Evolutionary conservation across 345 rosid genomes (phyloP).

Genomic region (Cardiospermum halicacabum): DNA sequence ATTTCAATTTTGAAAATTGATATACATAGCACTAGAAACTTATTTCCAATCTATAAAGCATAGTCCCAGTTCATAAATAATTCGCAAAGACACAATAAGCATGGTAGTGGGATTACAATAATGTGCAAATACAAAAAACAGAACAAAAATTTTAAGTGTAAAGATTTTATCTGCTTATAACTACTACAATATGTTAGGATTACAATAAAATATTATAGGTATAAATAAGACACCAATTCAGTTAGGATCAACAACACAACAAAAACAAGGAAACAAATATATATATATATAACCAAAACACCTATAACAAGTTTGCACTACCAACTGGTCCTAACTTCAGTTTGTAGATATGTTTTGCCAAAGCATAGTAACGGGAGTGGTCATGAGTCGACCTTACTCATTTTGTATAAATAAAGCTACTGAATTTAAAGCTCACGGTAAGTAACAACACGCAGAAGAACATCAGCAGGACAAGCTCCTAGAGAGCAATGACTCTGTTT

Average conservation of each 20-base stretch:
- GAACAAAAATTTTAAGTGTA: not conserved
- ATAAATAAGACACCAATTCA: slow-evolving; percentile 8
- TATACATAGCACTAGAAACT: no score
- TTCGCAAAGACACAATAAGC: no score
- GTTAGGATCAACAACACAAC: slow-evolving; percentile 16
- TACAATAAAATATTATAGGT: slow-evolving; percentile 12
- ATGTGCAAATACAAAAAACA: not conserved
- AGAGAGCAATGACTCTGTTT: slow-evolving; percentile 28
- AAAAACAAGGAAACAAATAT: not conserved
- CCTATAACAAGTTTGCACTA: slow-evolving; percentile 15
- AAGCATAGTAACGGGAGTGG: not conserved
- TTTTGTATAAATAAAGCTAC: slow-evolving; percentile 47
- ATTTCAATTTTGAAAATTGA: no score
- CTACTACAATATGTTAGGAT: slow-evolving; percentile 5
- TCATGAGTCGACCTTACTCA: slow-evolving; percentile 18
- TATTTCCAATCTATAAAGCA: no score
- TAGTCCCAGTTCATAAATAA: no score
- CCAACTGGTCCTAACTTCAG: slow-evolving; percentile 3
- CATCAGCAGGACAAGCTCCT: slow-evolving; percentile 42
- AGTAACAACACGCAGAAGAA: slow-evolving; percentile 62
- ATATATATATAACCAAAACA: slow-evolving; percentile 6
- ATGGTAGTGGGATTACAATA: no score
- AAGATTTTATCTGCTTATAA: not conserved
- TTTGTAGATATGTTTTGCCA: not conserved
- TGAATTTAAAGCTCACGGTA: slow-evolving; percentile 58